Evolutionary conservation across 306 rosid genomes (phyloP).

Genomic region (Begonia masoniana): DNA sequence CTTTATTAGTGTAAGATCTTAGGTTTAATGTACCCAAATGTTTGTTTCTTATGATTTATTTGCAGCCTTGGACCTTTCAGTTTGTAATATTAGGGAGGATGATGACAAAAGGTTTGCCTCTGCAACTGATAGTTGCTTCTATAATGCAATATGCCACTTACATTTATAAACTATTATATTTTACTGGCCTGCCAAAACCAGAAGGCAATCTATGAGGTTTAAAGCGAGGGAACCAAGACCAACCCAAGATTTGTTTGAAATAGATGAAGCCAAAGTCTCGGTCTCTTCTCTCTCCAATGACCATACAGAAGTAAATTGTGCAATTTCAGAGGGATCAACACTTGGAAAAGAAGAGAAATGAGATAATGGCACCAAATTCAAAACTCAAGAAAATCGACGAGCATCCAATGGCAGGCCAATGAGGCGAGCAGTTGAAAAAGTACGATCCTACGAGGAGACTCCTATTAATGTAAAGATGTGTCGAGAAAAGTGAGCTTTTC

Average conservation of each 20-base stretch:
- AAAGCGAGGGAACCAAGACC: conserved; percentile 28
- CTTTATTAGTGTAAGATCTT: not conserved
- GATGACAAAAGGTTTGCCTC: conserved; percentile 39
- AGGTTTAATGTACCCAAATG: conserved; percentile 1
- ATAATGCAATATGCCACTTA: conserved; percentile 11
- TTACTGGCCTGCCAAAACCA: conserved; percentile 34
- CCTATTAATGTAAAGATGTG: conserved; percentile 65
- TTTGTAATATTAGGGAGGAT: conserved; percentile 16
- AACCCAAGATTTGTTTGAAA: conserved; percentile 28
- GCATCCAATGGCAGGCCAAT: conserved; percentile 60
- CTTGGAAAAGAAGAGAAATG: conserved; percentile 15
- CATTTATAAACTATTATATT: conserved; percentile 14
- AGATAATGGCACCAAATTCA: conserved; percentile 8
- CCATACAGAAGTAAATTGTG: conserved; percentile 15
- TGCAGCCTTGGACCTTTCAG: conserved; percentile 49
- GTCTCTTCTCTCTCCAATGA: conserved; percentile 22
- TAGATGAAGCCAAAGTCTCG: conserved; percentile 22
- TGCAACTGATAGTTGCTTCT: conserved; percentile 8
- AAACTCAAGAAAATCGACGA: conserved; percentile 33
- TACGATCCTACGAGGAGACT: conserved; percentile 61
- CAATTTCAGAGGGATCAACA: conserved; percentile 11
- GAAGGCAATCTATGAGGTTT: conserved; percentile 36
- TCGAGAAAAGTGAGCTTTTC: conserved; percentile 11
- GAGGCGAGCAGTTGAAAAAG: conserved; percentile 52
- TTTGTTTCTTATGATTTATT: conserved; percentile 11